phyloP scores from a whole-genome alignment of 148 eudicot species.

The Vaccinium corymbosum region DNA sequence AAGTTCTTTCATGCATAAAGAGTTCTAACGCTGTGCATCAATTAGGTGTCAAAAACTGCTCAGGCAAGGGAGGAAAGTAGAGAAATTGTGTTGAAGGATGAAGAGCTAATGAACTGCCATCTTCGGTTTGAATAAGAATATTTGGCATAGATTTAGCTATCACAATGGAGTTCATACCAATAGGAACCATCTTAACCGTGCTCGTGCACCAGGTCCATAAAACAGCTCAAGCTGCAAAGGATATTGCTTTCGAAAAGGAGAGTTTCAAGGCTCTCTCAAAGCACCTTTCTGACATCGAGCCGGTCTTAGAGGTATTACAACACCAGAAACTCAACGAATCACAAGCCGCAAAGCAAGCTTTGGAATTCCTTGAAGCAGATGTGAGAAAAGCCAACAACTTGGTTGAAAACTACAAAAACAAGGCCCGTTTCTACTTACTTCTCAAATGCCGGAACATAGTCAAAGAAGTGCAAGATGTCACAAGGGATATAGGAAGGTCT shows the following conservation, averaged over 20 bases:
- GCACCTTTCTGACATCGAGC: slow-evolving; percentile 33
- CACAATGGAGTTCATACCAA: slow-evolving; percentile 27
- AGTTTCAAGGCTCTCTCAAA: slow-evolving; percentile 32
- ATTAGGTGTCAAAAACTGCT: neutral
- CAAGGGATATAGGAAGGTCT: slow-evolving; percentile 36
- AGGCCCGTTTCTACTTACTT: slow-evolving; percentile 34
- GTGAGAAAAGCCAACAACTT: slow-evolving; percentile 33
- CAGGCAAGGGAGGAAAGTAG: neutral
- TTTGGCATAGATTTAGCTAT: neutral
- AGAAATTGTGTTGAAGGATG: neutral
- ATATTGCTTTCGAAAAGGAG: slow-evolving; percentile 24
- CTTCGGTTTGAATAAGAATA: neutral
- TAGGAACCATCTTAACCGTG: slow-evolving; percentile 17
- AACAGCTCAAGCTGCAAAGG: slow-evolving; percentile 17
- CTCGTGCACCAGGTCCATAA: slow-evolving; percentile 26
- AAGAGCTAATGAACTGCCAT: neutral
- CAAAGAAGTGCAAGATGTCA: slow-evolving; percentile 32
- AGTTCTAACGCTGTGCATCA: neutral
- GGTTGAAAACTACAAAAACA: slow-evolving; percentile 34
- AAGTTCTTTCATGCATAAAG: neutral
- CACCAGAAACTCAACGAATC: slow-evolving; percentile 28
- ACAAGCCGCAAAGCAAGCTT: slow-evolving; percentile 31
- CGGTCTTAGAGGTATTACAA: slow-evolving; percentile 31
- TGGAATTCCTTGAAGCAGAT: slow-evolving; percentile 34
- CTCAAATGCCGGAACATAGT: slow-evolving; percentile 37